Base-by-base conservation (phyloP, 306 rosid species). In the Cajanus cajan region DNA sequence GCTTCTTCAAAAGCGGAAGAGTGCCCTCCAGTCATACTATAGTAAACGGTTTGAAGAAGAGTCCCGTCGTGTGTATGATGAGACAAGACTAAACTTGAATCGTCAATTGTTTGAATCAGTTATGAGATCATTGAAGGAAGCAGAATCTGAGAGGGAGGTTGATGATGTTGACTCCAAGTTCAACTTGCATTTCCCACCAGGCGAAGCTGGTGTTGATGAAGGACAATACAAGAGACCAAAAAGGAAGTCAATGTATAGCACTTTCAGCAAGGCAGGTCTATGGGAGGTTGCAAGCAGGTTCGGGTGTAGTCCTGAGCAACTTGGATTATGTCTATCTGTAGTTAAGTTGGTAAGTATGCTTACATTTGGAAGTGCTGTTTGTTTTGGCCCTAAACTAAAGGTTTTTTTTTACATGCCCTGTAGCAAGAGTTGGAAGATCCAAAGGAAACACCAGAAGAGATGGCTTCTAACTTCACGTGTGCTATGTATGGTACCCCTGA, bases 91-190 rank as follows among this genome's bases (percentile, higher is more conserved):
- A 39, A 80, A 82, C 59, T 80, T 95, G 70, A 93, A 93, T 83
- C 87, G 85, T 69, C 92, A 89, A 71, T 82, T 91, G 83, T 95
- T 90, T 85, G 99, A 93, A 61, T 95, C 99, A 39, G 86, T 91
- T 73, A 95, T 91, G 90, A 91, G 88, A 85, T 89, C 94, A 2
- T 84, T 95, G 67, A 90, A 91, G 89, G 97, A 92, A 74, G 99
- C 99, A 62, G 98, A 90, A 80, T 87, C 99, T 18, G 99, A 95
- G 83, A 87, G 98, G 73, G 99, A 95, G 89, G 92, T 95, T 83
- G 99, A 95, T 67, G 99, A 95, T 77, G 99, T 95, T 82, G 99
- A 95, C 89, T 90, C 94, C 28, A 95, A 93, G 85, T 95, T 95
- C 82, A 95, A 95, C 88, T 78, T 95, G 85, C 99, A 95, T 89